Evolutionary conservation across 805 yeast species (phyloP), one percentile per base, ranked within the genome.

Genomic region (Lipomyces chichibuensis): DNA sequence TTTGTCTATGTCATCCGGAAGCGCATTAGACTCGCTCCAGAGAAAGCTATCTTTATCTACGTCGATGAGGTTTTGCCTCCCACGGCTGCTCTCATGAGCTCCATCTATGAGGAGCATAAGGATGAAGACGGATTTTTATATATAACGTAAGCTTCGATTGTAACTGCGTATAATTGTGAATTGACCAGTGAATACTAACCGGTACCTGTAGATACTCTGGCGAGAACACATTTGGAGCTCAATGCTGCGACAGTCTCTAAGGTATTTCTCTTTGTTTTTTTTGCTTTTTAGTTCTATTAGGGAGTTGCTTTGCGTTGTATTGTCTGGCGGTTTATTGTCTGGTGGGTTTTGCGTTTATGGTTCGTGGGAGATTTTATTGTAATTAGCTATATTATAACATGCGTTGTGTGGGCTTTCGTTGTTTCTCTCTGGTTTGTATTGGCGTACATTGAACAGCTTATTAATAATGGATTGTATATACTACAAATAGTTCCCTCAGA

Each of bases 91-190:
- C 85, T 95, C 73, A 92, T 95, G 95, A 89, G 96, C 74, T 85
- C 95, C 29, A 90, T 95, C 71, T 95, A 95, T 77, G 96, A 93
- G 75, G 98, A 95, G 79, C 97, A 95, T 80, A 92, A 92, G 81
- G 99, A 95, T 77, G 94, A 94, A 76, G 99, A 95, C 78, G 99
- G 99, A 49, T 95, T 95, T 80, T 86, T 95, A 76, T 95, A 95
- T 80, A 94, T 95, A 71, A 86, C 96, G 71, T 94, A 94, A 81
- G 69, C 62, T 20, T 43, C 23, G 49, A 43, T n/a, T 17, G 23
- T 6, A 8, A 43, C 49, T 11, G 43, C 43, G 3, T 43, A n/a
- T 17, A n/a, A 7, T 6, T 17, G 23, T 17, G 23, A n/a, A 43
- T 4, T 0, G 37, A 54, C 17, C 6, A 25, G 20, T 55, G n/a